Conservation (phyloP, 2,329 filamentous ascomycete genomes). For the Orbilia quercus region DNA sequence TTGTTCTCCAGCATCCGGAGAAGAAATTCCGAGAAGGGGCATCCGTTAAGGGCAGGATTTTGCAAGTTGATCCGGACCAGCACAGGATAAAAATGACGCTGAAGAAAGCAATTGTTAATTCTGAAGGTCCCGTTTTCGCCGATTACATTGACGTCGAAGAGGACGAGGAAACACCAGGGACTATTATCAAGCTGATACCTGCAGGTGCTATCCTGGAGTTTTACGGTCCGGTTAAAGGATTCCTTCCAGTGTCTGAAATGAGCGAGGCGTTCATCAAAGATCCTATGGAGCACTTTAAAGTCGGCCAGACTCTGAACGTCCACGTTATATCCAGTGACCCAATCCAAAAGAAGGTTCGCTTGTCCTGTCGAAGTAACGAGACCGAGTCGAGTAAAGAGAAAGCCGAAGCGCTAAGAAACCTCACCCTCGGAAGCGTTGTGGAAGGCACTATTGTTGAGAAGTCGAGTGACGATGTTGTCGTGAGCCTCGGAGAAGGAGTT, state of each 20-base stretch:
- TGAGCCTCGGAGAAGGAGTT: conserved; percentile 78
- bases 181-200: conserved; percentile 81
- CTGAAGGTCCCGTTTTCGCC: conserved; percentile 81
- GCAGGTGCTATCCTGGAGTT: conserved; percentile 92
- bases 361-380: conserved; percentile 89
- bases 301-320: conserved; percentile 90
- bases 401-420: conserved; percentile 72
- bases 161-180: conserved; percentile 84
- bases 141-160: conserved; percentile 78
- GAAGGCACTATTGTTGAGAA: conserved; percentile 84
- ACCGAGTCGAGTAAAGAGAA: conserved; percentile 76
- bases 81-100: conserved; percentile 85
- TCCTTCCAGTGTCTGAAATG: conserved; percentile 95
- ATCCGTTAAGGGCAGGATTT: conserved; percentile 83
- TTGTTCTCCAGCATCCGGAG: conserved; percentile 88
- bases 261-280: conserved; percentile 95
- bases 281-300: conserved; percentile 85
- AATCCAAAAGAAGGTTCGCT: conserved; percentile 76
- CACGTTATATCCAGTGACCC: conserved; percentile 84
- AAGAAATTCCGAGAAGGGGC: conserved; percentile 93
- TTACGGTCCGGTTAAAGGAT: conserved; percentile 83
- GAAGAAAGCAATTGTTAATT: conserved; percentile 94
- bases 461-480: conserved; percentile 77
- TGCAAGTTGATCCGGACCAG: conserved; percentile 80
- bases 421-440: conserved; percentile 79